These are phyloP conservation scores for Pythium rhizo-oryzae DNA, from an alignment of 352 stramenopile species.

Conservation along the genomic window DNA sequence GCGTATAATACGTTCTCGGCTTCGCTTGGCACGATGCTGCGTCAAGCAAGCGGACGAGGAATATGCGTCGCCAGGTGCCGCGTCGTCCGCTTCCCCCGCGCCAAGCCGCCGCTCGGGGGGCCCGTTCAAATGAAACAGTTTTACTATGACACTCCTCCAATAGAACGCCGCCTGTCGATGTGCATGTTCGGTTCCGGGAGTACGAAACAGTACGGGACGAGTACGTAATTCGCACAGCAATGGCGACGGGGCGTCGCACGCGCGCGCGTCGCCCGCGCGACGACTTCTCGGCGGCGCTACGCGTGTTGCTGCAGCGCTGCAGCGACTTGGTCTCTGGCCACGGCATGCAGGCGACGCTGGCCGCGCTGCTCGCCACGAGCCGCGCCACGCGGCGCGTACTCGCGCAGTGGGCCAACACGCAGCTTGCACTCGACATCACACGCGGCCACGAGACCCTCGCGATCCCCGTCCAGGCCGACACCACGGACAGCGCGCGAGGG, in stretches of 20 bases:
- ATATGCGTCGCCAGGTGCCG: too few relatives aligned
- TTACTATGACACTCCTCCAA: slow-evolving; percentile 5
- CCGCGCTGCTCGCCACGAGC: slow-evolving; percentile 9
- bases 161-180: slow-evolving; percentile 13
- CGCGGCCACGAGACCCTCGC: slow-evolving; percentile 16
- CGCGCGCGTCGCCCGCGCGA: background rate
- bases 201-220: too few relatives aligned
- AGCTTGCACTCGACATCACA: slow-evolving; percentile 18
- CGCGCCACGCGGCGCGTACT: background rate
- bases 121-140: too few relatives aligned
- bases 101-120: too few relatives aligned
- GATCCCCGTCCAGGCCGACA: background rate
- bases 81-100: too few relatives aligned
- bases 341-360: background rate
- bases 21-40: too few relatives aligned
- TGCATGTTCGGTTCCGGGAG: too few relatives aligned
- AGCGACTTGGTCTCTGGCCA: slow-evolving; percentile 24
- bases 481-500: background rate
- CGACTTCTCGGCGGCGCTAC: slow-evolving; percentile 1
- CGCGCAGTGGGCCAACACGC: background rate
- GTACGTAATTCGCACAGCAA: too few relatives aligned
- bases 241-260: background rate
- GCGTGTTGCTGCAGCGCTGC: slow-evolving; percentile 8
- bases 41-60: too few relatives aligned
- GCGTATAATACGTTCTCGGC: too few relatives aligned